Percentiles rank a stretch among this genome's conserved stretches.
These are phyloP conservation scores for Eremomyces bilateralis DNA, from an alignment of 495 filamentous ascomycete species.

Conservation along the genomic window DNA sequence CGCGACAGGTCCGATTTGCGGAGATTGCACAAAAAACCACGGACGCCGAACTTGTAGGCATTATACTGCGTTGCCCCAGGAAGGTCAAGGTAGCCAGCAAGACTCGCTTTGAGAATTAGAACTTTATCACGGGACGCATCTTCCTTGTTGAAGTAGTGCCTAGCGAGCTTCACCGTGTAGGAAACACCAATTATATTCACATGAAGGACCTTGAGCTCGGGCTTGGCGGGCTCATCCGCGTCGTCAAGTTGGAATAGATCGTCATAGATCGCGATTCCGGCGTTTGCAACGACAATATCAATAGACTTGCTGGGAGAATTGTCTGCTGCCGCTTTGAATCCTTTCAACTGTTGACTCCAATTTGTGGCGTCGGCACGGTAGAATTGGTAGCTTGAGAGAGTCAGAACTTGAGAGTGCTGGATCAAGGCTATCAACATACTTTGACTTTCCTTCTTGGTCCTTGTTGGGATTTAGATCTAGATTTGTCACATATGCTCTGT, in stretches of 20 bases:
- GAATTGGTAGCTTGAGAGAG: too few relatives aligned
- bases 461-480: constrained; percentile 1
- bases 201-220: constrained; percentile 1
- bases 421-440: too few relatives aligned
- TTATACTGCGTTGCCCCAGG: constrained; percentile 1
- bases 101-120: constrained; percentile 1
- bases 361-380: constrained; percentile 1
- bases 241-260: not conserved
- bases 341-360: constrained; percentile 1
- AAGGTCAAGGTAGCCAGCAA: constrained; percentile 2
- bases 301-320: constrained; percentile 1
- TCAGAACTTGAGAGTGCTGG: too few relatives aligned
- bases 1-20: not conserved
- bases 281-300: constrained; percentile 4
- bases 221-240: constrained; percentile 1
- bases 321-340: constrained; percentile 1
- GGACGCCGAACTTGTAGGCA: not conserved
- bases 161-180: constrained; percentile 3
- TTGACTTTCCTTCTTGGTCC: not conserved
- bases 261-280: constrained; percentile 1
- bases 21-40: constrained; percentile 1
- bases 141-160: constrained; percentile 2
- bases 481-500: constrained; percentile 2
- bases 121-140: not conserved
- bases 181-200: constrained; percentile 1